Evolutionary conservation across 371 early-diverging fungal genomes (phyloP), one percentile per base, ranked within the genome.

Genomic region (Coemansia sp.): DNA sequence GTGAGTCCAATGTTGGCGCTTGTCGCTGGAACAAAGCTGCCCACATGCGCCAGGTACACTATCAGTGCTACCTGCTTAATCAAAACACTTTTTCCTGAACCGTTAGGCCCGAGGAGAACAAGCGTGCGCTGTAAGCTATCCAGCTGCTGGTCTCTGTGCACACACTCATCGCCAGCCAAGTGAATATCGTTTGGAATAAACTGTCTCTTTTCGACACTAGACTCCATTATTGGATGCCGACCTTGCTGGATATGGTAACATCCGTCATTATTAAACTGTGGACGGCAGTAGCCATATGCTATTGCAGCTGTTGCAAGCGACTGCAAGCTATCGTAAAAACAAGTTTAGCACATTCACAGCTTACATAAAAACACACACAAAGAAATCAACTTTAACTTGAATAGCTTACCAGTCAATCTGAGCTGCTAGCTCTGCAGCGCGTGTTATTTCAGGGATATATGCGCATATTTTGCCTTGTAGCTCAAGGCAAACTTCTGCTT

Each of bases 21-120:
- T 5, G 20, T 48, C 8, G 79, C 73, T 0, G 82, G 82, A 21
- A 82, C 59, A 39, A 50, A 65, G 42, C 71, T 52, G 16, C 82
- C 82, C 33, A 82, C 67, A 14, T 82, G 82, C 18, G 77, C 70
- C 66, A 82, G 51, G 21, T 67, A 69, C 4, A 80, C 68, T 23
- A 64, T 52, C 9, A 80, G 64, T n/a, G 69, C 80, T 11, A 33
- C 52, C 14, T 72, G 69, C 14, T 75, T 71, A 3, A 72, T 18
- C 11, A 68, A 30, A 3, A 77, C 69, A 52, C 66, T 69, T 47
- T 79, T 79, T 8, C 80, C 80, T 1, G 75, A 71, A 0, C 64
- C 69, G 16, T 79, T 79, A 0, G 80, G 72, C 0, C 79, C 79
- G 7, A 71, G 51, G n/a, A 79, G 25, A 0, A 75, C 44, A 2